phyloP scores from a whole-genome alignment of 345 rosid genomes.

The Gossypium australe region DNA sequence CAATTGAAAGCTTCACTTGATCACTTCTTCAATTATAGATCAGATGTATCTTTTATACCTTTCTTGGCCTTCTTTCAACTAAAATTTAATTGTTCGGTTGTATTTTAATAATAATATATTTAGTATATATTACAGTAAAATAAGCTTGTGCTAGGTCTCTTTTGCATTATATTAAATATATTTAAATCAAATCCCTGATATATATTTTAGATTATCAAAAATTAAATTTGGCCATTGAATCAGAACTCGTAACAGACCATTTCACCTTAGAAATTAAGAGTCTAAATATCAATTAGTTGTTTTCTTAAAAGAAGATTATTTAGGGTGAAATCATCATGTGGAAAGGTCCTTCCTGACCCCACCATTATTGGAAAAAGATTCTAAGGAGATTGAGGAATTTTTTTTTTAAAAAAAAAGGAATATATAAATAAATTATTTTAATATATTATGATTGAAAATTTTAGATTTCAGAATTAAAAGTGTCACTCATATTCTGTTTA shows the following conservation, averaged over 20 bases:
- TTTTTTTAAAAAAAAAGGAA: not conserved
- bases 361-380: conserved; percentile 4
- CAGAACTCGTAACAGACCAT: not conserved
- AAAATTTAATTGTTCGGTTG: not conserved
- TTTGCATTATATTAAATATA: not conserved
- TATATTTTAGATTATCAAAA: no score
- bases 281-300: not conserved
- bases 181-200: no score
- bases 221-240: no score
- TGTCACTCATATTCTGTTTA: no score
- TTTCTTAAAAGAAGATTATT: not conserved
- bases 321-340: not conserved
- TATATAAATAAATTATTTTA: not conserved
- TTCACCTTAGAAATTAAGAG: not conserved
- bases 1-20: not conserved
- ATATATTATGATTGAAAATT: no score
- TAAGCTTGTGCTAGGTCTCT: not conserved
- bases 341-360: conserved; percentile 15
- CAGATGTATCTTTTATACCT: not conserved
- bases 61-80: not conserved
- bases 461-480: no score
- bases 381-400: not conserved
- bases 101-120: not conserved
- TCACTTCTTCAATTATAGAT: not conserved
- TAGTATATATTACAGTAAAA: not conserved